Percentiles rank a stretch among this genome's conserved stretches.
Conservation (phyloP, 2,329 filamentous ascomycete species). For the Acephala macrosclerotiorum region DNA sequence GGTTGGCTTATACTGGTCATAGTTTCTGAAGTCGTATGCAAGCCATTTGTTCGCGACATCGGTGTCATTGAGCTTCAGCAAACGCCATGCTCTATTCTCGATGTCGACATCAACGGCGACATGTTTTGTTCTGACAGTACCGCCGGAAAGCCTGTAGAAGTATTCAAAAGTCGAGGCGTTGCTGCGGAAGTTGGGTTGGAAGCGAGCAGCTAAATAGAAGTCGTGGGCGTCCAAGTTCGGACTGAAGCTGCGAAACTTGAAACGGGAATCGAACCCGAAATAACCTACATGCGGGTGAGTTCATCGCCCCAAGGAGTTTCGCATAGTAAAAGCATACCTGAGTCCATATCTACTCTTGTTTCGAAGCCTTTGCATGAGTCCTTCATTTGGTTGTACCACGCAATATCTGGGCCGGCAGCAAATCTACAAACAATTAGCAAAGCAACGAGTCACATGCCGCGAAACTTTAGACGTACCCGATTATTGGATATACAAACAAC, state of each 20-base stretch:
- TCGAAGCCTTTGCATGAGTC: slow-evolving; percentile 34
- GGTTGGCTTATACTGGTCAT: not conserved
- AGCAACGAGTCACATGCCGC: not conserved
- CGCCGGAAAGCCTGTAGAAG: slow-evolving; percentile 22
- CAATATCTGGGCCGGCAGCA: slow-evolving; percentile 10
- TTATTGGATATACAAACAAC: slow-evolving; percentile 1
- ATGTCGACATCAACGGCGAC: slow-evolving; percentile 31
- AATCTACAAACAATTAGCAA: slow-evolving; percentile 15
- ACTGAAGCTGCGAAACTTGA: not conserved
- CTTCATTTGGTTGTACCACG: slow-evolving; percentile 33
- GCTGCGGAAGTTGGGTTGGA: slow-evolving; percentile 4
- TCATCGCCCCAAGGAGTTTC: too few relatives aligned
- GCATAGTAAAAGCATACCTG: slow-evolving; percentile 11
- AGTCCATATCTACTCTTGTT: slow-evolving; percentile 29
- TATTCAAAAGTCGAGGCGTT: slow-evolving; percentile 22
- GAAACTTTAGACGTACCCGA: slow-evolving; percentile 20
- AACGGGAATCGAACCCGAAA: not conserved
- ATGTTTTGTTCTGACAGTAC: not conserved
- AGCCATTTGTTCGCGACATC: slow-evolving; percentile 24
- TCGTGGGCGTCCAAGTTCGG: not conserved
- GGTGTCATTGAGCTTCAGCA: slow-evolving; percentile 12
- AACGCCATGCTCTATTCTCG: slow-evolving; percentile 18
- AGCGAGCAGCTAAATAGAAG: slow-evolving; percentile 21
- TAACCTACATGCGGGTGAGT: too few relatives aligned
- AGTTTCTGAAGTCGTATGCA: slow-evolving; percentile 7